Evolutionary conservation across 2,329 filamentous ascomycete species (phyloP).

Genomic region (Calonectria crousiana): DNA sequence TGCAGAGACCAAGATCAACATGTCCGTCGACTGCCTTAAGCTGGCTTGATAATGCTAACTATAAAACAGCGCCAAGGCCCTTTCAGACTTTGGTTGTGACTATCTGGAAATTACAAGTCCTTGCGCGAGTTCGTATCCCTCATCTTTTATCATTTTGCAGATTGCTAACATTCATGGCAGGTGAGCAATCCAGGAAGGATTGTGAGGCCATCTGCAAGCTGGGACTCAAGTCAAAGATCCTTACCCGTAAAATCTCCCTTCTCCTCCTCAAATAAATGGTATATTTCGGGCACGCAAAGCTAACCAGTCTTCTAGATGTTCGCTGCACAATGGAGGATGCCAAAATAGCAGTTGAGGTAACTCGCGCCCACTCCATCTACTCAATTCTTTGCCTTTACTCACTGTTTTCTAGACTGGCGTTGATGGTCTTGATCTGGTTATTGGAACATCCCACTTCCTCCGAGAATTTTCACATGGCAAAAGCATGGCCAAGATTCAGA

Average conservation of each 20-base stretch:
- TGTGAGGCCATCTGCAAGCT: background rate
- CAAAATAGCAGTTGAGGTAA: background rate
- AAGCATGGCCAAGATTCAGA: conserved; percentile 80
- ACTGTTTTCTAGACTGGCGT: conserved; percentile 63
- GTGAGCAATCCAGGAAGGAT: conserved; percentile 43
- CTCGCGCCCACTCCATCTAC: background rate
- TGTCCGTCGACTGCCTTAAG: conserved; percentile 19
- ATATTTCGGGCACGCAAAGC: background rate
- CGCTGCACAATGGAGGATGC: background rate
- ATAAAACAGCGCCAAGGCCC: conserved; percentile 27
- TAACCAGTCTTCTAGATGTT: conserved; percentile 8
- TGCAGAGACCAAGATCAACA: conserved; percentile 42
- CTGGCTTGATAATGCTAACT: background rate
- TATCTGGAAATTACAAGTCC: conserved; percentile 80
- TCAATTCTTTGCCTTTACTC: background rate
- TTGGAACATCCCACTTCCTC: conserved; percentile 85
- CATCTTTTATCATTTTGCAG: background rate
- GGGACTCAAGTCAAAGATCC: background rate
- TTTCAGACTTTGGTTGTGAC: conserved; percentile 67
- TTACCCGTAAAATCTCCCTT: conserved; percentile 48
- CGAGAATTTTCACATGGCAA: conserved; percentile 90
- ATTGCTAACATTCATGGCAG: conserved; percentile 49
- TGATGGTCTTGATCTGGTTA: conserved; percentile 82
- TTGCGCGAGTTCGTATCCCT: conserved; percentile 41
- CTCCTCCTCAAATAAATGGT: background rate